Percentiles rank a stretch among this genome's conserved stretches.
phyloP scores from a whole-genome alignment of 129 eudicot genomes.

The Ambrosia artemisiifolia region DNA sequence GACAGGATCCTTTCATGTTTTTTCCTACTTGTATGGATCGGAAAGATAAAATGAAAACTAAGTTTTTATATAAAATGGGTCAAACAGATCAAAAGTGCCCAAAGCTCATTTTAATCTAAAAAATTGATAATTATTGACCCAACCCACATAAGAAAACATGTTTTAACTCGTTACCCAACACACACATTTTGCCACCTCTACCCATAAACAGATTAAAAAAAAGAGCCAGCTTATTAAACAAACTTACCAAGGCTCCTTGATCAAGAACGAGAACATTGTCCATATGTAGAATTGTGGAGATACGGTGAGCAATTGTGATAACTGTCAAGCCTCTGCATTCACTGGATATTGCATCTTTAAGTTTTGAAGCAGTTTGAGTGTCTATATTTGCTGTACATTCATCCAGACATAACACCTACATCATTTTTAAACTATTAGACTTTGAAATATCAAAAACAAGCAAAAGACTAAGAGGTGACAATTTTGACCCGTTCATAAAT shows the following conservation, averaged over 20 bases:
- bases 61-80: neutral
- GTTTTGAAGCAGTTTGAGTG: conserved; percentile 72
- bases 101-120: neutral
- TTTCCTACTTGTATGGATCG: neutral
- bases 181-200: neutral
- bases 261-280: conserved; percentile 80
- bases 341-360: conserved; percentile 64
- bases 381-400: conserved; percentile 97
- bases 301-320: conserved; percentile 92
- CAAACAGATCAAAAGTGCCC: neutral
- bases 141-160: neutral
- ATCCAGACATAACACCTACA: conserved; percentile 87
- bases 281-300: conserved; percentile 82
- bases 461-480: neutral
- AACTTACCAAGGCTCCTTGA: conserved; percentile 80
- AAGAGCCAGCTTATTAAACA: neutral
- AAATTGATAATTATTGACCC: neutral
- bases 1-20: neutral
- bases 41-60: neutral
- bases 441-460: neutral
- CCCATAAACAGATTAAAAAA: neutral
- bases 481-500: neutral
- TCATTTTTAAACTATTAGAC: conserved; percentile 1
- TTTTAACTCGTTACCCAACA: neutral
- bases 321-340: conserved; percentile 80